These are phyloP conservation scores for Suillus hirtellus DNA, from an alignment of 768 basidiomycete species.

Conservation along the genomic window DNA sequence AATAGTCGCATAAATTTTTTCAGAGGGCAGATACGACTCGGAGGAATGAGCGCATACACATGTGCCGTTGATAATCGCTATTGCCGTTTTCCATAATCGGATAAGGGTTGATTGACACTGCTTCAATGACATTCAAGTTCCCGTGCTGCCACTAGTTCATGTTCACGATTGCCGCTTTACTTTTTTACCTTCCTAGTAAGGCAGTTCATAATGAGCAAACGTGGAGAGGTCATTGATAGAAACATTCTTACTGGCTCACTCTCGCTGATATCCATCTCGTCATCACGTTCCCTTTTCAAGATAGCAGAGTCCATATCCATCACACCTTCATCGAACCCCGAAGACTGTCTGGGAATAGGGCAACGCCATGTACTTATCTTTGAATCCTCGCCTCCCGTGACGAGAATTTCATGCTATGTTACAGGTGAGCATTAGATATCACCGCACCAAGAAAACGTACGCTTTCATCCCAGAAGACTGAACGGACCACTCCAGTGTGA, in stretches of 20 bases:
- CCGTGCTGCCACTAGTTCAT: background rate
- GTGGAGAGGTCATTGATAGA: background rate
- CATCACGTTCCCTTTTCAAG: slow-evolving; percentile 29
- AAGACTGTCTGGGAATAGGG: slow-evolving; percentile 9
- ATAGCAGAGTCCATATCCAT: slow-evolving; percentile 16
- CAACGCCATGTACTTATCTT: slow-evolving; percentile 45
- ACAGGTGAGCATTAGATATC: slow-evolving; percentile 5
- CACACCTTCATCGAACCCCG: slow-evolving; percentile 9
- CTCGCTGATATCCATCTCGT: slow-evolving; percentile 16
- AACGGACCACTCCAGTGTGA: slow-evolving; percentile 58
- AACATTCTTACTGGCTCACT: slow-evolving; percentile 19
- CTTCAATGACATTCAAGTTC: too few relatives aligned
- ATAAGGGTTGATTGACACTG: background rate
- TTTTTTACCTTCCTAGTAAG: slow-evolving; percentile 25
- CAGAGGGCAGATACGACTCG: background rate
- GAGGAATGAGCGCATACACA: background rate
- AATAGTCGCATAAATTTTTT: background rate
- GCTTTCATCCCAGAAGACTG: slow-evolving; percentile 55
- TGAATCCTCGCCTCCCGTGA: slow-evolving; percentile 54
- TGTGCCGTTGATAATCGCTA: background rate
- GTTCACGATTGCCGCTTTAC: slow-evolving; percentile 12
- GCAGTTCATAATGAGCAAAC: background rate
- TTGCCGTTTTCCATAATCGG: background rate
- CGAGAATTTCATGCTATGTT: slow-evolving; percentile 39
- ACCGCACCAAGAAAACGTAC: slow-evolving; percentile 29